Evolutionary conservation across 1,284 basidiomycete genomes (phyloP).

Genomic region (Jaminaea rosea): DNA sequence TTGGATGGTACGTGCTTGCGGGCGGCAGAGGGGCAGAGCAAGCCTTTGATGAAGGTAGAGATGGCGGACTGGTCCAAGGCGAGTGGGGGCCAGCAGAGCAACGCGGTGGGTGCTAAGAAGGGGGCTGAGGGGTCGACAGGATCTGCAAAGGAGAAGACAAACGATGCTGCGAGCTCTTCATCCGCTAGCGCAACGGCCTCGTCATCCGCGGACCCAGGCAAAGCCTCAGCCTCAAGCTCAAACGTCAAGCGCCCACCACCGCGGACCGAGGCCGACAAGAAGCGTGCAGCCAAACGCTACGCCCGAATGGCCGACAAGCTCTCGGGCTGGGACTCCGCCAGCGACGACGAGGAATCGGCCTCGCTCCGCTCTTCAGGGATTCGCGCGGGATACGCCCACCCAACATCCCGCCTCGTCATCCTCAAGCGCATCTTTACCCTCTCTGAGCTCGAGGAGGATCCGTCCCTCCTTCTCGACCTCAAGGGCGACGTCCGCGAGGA

Average conservation of each 20-base stretch:
- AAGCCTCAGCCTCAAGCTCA: too few relatives aligned
- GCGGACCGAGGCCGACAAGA: too few relatives aligned
- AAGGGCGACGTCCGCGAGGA: slow-evolving; percentile 95
- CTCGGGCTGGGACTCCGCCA: slow-evolving; percentile 38
- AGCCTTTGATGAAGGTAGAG: slow-evolving; percentile 67
- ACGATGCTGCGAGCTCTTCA: too few relatives aligned
- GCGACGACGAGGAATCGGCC: slow-evolving; percentile 15
- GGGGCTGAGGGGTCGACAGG: too few relatives aligned
- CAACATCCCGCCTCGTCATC: slow-evolving; percentile 17
- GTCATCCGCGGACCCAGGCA: neutral
- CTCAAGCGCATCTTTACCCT: slow-evolving; percentile 76
- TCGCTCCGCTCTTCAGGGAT: neutral
- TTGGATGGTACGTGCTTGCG: slow-evolving; percentile 87
- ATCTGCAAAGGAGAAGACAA: too few relatives aligned
- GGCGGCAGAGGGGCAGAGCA: slow-evolving; percentile 58
- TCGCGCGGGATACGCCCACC: neutral
- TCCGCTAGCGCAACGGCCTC: neutral
- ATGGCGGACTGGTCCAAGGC: slow-evolving; percentile 65
- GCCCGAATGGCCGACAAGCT: slow-evolving; percentile 33
- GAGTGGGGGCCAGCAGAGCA: slow-evolving; percentile 18
- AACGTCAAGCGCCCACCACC: too few relatives aligned
- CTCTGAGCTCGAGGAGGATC: slow-evolving; percentile 76
- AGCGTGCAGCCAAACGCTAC: slow-evolving; percentile 15
- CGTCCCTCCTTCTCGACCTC: slow-evolving; percentile 76
- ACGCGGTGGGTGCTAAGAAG: neutral